Evolutionary conservation across 139 green algal species (phyloP).

Genomic region (Auxenochlorella protothecoides): DNA sequence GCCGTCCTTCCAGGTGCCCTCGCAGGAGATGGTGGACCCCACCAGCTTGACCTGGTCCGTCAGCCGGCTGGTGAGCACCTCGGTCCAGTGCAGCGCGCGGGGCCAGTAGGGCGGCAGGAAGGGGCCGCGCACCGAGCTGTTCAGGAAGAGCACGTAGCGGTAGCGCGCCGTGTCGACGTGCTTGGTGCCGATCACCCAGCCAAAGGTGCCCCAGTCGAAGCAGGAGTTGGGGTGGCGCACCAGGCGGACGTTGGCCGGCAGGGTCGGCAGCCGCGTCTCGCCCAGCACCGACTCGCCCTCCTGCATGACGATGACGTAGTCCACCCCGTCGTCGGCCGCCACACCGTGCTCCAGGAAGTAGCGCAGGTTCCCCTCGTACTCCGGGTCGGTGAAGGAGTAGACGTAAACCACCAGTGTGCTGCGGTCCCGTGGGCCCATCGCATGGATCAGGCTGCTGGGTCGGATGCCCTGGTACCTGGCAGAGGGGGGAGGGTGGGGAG

Average conservation of each 20-base stretch:
- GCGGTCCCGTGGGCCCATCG: too few species aligned
- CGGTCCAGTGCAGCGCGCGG: constrained; percentile 6
- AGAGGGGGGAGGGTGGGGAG: too few species aligned
- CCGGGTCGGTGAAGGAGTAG: constrained; percentile 28
- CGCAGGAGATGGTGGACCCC: constrained; percentile 16
- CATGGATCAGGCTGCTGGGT: too few species aligned
- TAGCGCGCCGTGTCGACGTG: constrained; percentile 7
- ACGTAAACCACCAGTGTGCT: constrained; percentile 33
- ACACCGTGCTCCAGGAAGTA: constrained; percentile 39
- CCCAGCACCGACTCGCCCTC: constrained; percentile 6
- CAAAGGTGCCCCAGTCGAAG: constrained; percentile 47
- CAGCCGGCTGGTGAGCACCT: constrained; percentile 8
- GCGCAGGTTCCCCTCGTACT: constrained; percentile 35
- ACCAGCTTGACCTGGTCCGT: constrained; percentile 8
- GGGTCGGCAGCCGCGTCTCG: constrained; percentile 9
- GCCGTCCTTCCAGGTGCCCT: constrained; percentile 15
- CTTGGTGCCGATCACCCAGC: constrained; percentile 27
- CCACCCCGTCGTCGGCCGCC: constrained; percentile 21
- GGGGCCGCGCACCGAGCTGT: constrained; percentile 29
- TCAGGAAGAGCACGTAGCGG: constrained; percentile 40
- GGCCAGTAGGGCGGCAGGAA: constrained; percentile 31
- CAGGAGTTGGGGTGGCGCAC: constrained; percentile 36
- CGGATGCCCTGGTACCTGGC: too few species aligned
- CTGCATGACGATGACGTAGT: constrained; percentile 42
- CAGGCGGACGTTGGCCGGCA: constrained; percentile 38